These are phyloP conservation scores for Trifolium dubium DNA, from an alignment of 306 rosid genomes.

Conservation along the genomic window DNA sequence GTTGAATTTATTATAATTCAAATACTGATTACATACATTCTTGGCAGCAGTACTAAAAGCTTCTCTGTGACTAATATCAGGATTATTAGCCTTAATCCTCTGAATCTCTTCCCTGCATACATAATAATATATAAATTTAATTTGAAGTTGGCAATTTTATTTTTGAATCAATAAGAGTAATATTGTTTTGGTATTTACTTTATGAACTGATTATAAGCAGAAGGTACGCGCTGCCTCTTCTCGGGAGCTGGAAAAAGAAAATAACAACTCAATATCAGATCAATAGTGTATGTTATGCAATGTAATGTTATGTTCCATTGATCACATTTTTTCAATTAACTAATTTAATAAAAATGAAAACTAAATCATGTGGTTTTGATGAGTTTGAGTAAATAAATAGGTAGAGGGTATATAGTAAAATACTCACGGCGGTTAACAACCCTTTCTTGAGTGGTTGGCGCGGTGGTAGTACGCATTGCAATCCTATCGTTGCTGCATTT, in stretches of 20 bases:
- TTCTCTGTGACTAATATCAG: conserved; percentile 95
- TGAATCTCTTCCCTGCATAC: conserved; percentile 88
- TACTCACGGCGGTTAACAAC: conserved; percentile 79
- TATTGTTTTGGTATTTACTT: conserved; percentile 58
- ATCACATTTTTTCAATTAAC: too few species aligned
- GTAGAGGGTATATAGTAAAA: not conserved
- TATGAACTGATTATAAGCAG: conserved; percentile 99
- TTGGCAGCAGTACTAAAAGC: conserved; percentile 99
- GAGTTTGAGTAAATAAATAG: not conserved
- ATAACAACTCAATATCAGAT: conserved; percentile 52
- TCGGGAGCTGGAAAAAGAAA: conserved; percentile 95
- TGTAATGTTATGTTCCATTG: too few species aligned
- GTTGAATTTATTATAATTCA: not conserved
- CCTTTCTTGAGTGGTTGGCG: conserved; percentile 71
- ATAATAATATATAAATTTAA: conserved; percentile 23
- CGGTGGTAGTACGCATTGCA: conserved; percentile 64
- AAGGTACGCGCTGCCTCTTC: conserved; percentile 99
- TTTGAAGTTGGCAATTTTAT: not conserved
- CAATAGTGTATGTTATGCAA: not conserved
- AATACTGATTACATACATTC: conserved; percentile 55
- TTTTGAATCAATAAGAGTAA: not conserved
- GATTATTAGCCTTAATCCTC: conserved; percentile 97
- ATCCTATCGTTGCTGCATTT: conserved; percentile 79
- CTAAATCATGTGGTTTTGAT: not conserved
- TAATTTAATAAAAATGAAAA: too few species aligned